phyloP scores from a whole-genome alignment of 2,329 filamentous ascomycete species.

The Claviceps citrina region DNA sequence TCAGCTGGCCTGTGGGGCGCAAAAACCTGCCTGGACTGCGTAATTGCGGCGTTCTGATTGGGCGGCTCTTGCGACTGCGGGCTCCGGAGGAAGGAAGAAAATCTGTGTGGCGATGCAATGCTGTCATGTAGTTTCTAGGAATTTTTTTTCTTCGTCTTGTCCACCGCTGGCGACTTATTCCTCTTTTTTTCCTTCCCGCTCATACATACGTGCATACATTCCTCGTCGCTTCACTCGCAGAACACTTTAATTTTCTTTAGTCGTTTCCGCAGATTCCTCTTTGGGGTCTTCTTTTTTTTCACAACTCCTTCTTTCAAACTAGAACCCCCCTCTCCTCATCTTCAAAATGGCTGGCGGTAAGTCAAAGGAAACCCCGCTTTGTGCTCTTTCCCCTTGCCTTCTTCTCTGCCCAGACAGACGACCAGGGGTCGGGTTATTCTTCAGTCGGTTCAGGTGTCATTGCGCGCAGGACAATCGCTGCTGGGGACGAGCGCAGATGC shows the following conservation, averaged over 20 bases:
- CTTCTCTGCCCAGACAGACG: no score
- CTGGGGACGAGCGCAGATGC: neutral
- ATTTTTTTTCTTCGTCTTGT: conserved; percentile 20
- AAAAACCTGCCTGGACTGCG: no score
- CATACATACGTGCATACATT: no score
- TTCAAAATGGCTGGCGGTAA: conserved; percentile 32
- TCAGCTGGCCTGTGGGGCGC: no score
- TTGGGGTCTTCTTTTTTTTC: no score
- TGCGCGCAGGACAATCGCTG: conserved; percentile 8
- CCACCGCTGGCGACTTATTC: no score
- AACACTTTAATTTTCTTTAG: conserved; percentile 4
- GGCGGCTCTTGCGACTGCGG: no score
- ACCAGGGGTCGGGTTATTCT: no score
- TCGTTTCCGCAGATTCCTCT: no score
- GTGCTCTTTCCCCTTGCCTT: neutral
- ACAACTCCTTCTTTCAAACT: no score
- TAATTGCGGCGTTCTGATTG: conserved; percentile 25
- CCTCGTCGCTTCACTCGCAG: conserved; percentile 9
- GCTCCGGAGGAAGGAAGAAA: no score
- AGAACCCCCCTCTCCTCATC: conserved; percentile 4
- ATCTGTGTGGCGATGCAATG: conserved; percentile 24
- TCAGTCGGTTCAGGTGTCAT: conserved; percentile 11
- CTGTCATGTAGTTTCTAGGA: no score
- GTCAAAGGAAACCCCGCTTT: conserved; percentile 12
- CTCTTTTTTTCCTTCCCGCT: conserved; percentile 12